Conservation (phyloP, 371 early-diverging fungal genomes). For the Phascolomyces articulosus region DNA sequence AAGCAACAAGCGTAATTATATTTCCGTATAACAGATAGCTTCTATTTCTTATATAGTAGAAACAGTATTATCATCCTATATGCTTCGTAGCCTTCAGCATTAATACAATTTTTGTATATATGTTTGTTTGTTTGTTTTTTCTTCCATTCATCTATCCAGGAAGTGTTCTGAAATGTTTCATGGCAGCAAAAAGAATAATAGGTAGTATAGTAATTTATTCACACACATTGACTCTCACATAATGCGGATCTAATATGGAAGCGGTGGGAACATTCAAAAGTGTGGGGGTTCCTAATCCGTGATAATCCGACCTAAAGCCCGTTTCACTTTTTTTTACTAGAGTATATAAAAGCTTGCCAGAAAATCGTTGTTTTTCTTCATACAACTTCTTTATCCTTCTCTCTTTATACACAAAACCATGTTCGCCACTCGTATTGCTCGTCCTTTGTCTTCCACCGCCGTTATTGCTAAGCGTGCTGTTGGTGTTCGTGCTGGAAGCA, state of each 20-base stretch:
- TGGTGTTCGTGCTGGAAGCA: conserved; percentile 50
- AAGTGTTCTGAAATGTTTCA: too few relatives aligned
- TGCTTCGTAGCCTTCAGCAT: too few relatives aligned
- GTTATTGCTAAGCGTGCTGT: conserved; percentile 18
- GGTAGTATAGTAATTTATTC: neutral
- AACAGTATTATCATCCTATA: too few relatives aligned
- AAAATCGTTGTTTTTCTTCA: neutral
- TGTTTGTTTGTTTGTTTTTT: too few relatives aligned
- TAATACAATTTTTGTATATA: too few relatives aligned
- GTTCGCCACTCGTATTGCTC: conserved; percentile 22
- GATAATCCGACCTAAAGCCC: too few relatives aligned
- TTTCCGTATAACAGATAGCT: neutral
- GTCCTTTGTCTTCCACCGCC: conserved; percentile 10
- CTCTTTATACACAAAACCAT: neutral
- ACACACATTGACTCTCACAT: neutral
- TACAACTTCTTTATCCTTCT: neutral
- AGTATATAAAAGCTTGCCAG: conserved; percentile 1
- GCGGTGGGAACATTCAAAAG: neutral
- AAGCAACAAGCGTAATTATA: neutral
- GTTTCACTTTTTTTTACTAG: neutral
- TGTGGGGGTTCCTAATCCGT: neutral
- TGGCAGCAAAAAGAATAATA: too few relatives aligned
- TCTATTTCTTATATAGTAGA: neutral
- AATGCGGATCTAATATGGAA: neutral
- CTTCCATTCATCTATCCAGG: too few relatives aligned